phyloP scores from a whole-genome alignment of 805 yeast species.

The Teunomyces barrocoloradensis region DNA sequence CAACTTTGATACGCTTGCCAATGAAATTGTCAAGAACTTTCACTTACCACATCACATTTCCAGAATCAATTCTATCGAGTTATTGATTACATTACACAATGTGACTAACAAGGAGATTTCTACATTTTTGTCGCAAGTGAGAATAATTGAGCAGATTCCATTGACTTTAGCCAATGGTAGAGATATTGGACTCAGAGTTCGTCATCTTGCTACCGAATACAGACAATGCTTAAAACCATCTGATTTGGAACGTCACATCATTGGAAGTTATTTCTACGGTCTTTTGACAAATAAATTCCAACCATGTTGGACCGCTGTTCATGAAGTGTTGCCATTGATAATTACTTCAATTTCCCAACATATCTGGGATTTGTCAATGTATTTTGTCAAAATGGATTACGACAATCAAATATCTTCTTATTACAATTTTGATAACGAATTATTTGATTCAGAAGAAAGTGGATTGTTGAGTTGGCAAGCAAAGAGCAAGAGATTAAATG shows the following conservation, averaged over 20 bases:
- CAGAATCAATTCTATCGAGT: conserved; percentile 51
- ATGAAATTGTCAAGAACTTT: conserved; percentile 30
- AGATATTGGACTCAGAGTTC: conserved; percentile 66
- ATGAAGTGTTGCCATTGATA: conserved; percentile 54
- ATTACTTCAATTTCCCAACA: conserved; percentile 29
- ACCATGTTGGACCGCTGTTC: conserved; percentile 81
- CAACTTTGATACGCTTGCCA: conserved; percentile 12
- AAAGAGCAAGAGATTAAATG: conserved; percentile 44
- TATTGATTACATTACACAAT: conserved; percentile 35
- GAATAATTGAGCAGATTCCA: conserved; percentile 70
- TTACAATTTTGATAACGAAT: conserved; percentile 6
- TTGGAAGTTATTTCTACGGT: conserved; percentile 52
- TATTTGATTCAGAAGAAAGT: conserved; percentile 8
- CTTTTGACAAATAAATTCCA: conserved; percentile 70
- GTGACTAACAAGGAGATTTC: conserved; percentile 27
- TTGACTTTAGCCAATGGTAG: conserved; percentile 66
- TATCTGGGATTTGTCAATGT: conserved; percentile 56
- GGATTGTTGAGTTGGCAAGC: conserved; percentile 38
- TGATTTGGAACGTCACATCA: conserved; percentile 14
- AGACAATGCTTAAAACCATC: conserved; percentile 20
- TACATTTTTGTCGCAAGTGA: conserved; percentile 46
- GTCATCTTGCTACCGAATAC: conserved; percentile 53
- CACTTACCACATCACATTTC: conserved; percentile 48
- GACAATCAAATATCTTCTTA: conserved; percentile 15
- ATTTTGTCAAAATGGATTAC: conserved; percentile 28